These are phyloP conservation scores for Aspergillus sparsus DNA, from an alignment of 495 filamentous ascomycete genomes.

Conservation along the genomic window DNA sequence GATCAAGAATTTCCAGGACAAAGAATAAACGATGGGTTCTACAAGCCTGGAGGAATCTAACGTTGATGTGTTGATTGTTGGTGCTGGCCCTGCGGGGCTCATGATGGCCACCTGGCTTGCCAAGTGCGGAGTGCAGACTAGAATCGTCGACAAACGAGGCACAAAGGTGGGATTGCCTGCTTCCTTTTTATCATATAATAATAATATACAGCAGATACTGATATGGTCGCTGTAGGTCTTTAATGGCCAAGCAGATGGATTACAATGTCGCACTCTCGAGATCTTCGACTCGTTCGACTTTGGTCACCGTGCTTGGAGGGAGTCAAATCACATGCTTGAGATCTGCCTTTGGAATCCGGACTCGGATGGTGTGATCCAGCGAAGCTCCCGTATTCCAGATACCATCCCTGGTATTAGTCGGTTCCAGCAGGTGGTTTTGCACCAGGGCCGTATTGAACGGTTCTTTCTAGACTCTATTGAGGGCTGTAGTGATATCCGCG, in stretches of 20 bases:
- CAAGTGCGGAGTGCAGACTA: slow-evolving; percentile 56
- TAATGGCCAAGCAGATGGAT: slow-evolving; percentile 63
- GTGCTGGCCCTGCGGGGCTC: slow-evolving; percentile 67
- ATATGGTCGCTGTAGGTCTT: slow-evolving; percentile 31
- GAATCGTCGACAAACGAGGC: slow-evolving; percentile 62
- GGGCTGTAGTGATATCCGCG: slow-evolving; percentile 45
- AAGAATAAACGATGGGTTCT: too few species aligned
- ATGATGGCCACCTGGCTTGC: slow-evolving; percentile 67
- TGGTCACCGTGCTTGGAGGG: slow-evolving; percentile 59
- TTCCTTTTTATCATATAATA: neutral
- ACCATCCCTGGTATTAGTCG: slow-evolving; percentile 9
- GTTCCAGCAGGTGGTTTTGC: slow-evolving; percentile 42
- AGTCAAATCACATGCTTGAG: slow-evolving; percentile 55
- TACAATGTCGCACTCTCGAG: slow-evolving; percentile 60
- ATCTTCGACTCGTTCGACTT: slow-evolving; percentile 69
- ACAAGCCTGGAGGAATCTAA: neutral
- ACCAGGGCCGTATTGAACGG: slow-evolving; percentile 58
- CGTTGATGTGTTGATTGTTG: slow-evolving; percentile 53
- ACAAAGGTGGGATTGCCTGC: slow-evolving; percentile 33
- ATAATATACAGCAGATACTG: neutral
- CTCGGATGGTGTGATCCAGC: slow-evolving; percentile 1
- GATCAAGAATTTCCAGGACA: too few species aligned
- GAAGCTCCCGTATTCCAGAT: slow-evolving; percentile 9
- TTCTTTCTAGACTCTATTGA: slow-evolving; percentile 56
- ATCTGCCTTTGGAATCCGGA: slow-evolving; percentile 36